Conservation (phyloP, 192 early-diverging fungal genomes). For the Coemansia sp. region DNA sequence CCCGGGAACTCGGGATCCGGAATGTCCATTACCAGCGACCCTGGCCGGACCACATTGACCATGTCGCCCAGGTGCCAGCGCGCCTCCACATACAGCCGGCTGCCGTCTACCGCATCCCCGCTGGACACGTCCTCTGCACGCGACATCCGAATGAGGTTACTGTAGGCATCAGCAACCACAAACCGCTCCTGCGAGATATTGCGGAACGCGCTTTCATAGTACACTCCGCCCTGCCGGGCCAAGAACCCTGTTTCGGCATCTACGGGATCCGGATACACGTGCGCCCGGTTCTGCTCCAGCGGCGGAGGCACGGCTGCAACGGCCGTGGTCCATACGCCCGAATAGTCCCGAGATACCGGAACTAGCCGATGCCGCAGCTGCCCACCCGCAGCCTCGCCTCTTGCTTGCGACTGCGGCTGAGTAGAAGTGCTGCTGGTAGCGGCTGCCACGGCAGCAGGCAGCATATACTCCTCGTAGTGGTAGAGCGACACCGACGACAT, state of each 20-base stretch:
- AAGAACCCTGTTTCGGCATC: constrained; percentile 15
- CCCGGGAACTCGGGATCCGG: constrained; percentile 59
- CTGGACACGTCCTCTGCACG: background rate
- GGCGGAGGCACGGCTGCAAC: constrained; percentile 30
- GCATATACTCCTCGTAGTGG: constrained; percentile 21
- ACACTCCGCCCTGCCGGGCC: background rate
- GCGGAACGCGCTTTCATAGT: constrained; percentile 13
- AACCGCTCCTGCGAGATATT: constrained; percentile 9
- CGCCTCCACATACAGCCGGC: constrained; percentile 58
- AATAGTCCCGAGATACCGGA: constrained; percentile 34
- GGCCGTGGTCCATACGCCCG: constrained; percentile 33
- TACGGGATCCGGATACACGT: constrained; percentile 8
- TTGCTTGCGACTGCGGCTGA: constrained; percentile 1
- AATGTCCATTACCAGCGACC: constrained; percentile 75
- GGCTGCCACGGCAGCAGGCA: background rate
- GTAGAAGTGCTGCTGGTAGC: background rate
- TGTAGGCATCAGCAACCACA: constrained; percentile 33
- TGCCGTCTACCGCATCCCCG: background rate
- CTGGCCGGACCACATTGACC: constrained; percentile 75
- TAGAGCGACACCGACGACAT: constrained; percentile 74
- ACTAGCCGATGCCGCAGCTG: constrained; percentile 19
- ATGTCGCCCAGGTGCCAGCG: constrained; percentile 76
- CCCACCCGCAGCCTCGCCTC: background rate
- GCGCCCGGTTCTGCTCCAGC: constrained; percentile 9
- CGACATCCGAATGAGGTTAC: constrained; percentile 21